Percentiles rank a stretch among this genome's conserved stretches.
phyloP scores from a whole-genome alignment of 352 stramenopile genomes.

The Elongisporangium senticosum region DNA sequence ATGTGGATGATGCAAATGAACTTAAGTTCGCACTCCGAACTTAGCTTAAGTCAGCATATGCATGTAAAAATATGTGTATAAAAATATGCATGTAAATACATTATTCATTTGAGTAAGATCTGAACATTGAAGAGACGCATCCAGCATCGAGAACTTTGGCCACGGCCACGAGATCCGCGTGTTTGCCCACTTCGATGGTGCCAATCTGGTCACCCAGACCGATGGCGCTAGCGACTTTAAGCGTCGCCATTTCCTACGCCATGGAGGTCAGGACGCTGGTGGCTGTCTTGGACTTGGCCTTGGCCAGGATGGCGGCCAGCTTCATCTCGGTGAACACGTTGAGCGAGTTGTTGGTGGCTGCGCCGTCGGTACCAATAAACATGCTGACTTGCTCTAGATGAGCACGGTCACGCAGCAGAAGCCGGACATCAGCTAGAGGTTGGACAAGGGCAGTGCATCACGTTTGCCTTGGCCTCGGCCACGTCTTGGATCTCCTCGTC shows the following conservation, averaged over 20 bases:
- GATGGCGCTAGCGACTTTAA: slow-evolving; percentile 86
- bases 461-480: slow-evolving; percentile 37
- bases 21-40: no score
- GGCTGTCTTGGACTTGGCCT: slow-evolving; percentile 61
- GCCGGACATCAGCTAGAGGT: slow-evolving; percentile 86
- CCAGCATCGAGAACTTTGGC: no score
- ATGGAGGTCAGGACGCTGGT: slow-evolving; percentile 48
- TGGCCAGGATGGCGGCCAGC: slow-evolving; percentile 79
- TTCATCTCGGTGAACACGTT: slow-evolving; percentile 90
- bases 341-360: slow-evolving; percentile 86
- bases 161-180: no score
- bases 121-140: no score
- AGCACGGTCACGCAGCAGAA: slow-evolving; percentile 75
- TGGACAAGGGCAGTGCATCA: slow-evolving; percentile 88
- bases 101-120: no score
- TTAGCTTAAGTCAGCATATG: no score
- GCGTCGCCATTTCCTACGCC: slow-evolving; percentile 83
- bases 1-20: no score
- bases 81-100: no score
- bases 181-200: no score
- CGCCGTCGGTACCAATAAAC: slow-evolving; percentile 80
- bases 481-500: slow-evolving; percentile 77
- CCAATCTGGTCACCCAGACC: no score
- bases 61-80: no score
- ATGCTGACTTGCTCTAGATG: slow-evolving; percentile 82